Percentiles rank a stretch among this genome's conserved stretches.
phyloP scores from a whole-genome alignment of 73 alveolate genomes.

The Breviolum minutum region DNA sequence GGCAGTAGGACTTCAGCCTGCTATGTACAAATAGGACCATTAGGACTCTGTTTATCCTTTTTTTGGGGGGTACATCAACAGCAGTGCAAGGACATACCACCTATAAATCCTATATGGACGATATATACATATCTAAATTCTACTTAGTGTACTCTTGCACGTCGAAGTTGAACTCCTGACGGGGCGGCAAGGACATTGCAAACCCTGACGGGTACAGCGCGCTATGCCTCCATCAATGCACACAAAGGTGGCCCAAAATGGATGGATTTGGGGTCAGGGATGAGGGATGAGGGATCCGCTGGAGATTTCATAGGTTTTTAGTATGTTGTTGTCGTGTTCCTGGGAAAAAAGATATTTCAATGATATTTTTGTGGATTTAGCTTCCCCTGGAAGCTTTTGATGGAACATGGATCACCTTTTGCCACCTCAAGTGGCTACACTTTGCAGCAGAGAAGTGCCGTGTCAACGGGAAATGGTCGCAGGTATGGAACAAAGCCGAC shows the following conservation, averaged over 20 bases:
- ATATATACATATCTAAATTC: no score
- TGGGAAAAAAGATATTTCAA: not conserved
- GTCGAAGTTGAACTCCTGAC: no score
- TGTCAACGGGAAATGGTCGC: not conserved
- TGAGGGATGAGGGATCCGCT: not conserved
- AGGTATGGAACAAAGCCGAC: constrained; percentile 97
- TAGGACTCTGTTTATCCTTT: no score
- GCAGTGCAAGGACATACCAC: no score
- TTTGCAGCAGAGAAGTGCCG: not conserved
- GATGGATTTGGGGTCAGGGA: not conserved
- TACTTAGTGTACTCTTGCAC: no score
- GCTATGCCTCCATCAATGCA: constrained; percentile 97
- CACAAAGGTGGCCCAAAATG: constrained; percentile 94
- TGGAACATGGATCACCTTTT: not conserved
- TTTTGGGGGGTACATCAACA: no score
- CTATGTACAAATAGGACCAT: no score
- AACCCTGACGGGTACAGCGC: constrained; percentile 89
- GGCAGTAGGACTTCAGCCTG: no score
- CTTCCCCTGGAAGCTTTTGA: not conserved
- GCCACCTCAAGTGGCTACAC: no score
- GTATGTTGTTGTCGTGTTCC: not conserved
- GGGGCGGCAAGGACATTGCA: constrained; percentile 86
- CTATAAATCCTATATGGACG: no score
- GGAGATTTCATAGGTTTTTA: not conserved
- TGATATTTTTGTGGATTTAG: no score